Conservation (phyloP, 495 filamentous ascomycete species). For the Trichodelitschia bisporula region DNA sequence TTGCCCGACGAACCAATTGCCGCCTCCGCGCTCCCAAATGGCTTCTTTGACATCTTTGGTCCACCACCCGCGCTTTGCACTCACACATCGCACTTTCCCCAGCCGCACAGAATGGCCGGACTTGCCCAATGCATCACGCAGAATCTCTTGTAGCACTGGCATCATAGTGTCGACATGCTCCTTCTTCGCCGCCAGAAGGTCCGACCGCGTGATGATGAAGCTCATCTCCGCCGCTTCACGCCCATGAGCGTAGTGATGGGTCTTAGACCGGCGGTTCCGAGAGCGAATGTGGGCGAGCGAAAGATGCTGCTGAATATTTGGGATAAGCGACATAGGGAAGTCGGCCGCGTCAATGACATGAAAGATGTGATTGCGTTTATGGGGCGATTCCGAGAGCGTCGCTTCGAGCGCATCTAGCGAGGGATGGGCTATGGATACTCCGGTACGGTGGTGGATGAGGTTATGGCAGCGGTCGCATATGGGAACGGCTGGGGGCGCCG, state of each 20-base stretch:
- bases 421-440: conserved; percentile 44
- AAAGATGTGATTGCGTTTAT: conserved; percentile 79
- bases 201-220: conserved; percentile 75
- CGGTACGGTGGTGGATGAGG: conserved; percentile 40
- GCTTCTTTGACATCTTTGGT: conserved; percentile 64
- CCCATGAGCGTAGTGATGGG: conserved; percentile 28
- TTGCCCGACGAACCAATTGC: conserved; percentile 94
- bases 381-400: conserved; percentile 64
- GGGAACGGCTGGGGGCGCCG: conserved; percentile 12
- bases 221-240: conserved; percentile 43
- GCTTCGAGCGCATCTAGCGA: conserved; percentile 49
- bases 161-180: conserved; percentile 59
- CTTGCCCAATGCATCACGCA: conserved; percentile 45
- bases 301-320: conserved; percentile 33
- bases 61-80: conserved; percentile 69
- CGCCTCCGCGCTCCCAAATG: conserved; percentile 55
- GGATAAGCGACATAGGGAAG: conserved; percentile 76
- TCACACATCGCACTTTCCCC: conserved; percentile 66
- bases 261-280: conserved; percentile 45
- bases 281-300: conserved; percentile 40
- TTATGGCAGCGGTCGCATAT: conserved; percentile 75
- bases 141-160: conserved; percentile 48
- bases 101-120: conserved; percentile 37
- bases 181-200: conserved; percentile 59
- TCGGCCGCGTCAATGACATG: conserved; percentile 96